A percentile compares a stretch with the other conserved stretches of the same genome.
These are phyloP conservation scores for Physocladia obscura DNA, from an alignment of 192 early-diverging fungal species.

Conservation along the genomic window DNA sequence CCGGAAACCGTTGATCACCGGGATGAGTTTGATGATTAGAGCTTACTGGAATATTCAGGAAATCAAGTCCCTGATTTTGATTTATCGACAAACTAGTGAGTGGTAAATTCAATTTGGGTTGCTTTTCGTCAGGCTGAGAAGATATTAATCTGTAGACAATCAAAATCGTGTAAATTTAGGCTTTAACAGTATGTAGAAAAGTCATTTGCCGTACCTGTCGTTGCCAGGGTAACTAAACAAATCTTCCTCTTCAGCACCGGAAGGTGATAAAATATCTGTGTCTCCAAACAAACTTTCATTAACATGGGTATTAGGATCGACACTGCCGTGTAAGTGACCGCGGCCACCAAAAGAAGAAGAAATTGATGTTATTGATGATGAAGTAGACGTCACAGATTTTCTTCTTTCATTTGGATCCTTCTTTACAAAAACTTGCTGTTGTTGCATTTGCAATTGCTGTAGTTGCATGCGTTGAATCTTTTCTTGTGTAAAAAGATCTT, in stretches of 20 bases:
- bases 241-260: constrained; percentile 3
- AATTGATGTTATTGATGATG: not conserved
- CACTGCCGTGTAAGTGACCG: not conserved
- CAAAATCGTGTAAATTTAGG: no score
- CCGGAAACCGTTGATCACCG: not conserved
- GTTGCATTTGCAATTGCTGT: not conserved
- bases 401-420: not conserved
- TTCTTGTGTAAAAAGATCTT: not conserved
- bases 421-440: not conserved
- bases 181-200: not conserved
- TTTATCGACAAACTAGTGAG: not conserved
- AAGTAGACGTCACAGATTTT: not conserved
- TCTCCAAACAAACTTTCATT: constrained; percentile 21
- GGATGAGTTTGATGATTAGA: no score
- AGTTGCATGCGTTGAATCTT: not conserved
- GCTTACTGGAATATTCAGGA: constrained; percentile 1
- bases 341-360: constrained; percentile 3
- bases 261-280: constrained; percentile 11
- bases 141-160: not conserved
- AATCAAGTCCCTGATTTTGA: not conserved
- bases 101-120: not conserved
- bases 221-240: not conserved
- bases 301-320: not conserved
- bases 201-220: not conserved
- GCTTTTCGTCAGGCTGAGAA: not conserved